Conservation (phyloP, 768 basidiomycete genomes). For the Rhizopogon roseolus region DNA sequence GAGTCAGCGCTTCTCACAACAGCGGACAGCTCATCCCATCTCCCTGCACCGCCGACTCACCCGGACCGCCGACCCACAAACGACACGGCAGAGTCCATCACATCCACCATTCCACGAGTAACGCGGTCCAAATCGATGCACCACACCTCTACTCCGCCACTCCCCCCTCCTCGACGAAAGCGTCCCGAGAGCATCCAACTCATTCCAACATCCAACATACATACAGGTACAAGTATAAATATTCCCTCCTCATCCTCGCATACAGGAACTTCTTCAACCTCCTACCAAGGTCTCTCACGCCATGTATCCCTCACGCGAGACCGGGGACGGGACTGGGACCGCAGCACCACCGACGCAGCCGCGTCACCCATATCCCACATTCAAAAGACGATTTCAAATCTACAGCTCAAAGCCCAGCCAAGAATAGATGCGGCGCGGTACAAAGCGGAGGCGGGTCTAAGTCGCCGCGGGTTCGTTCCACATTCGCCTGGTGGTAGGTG, state of each 20-base stretch:
- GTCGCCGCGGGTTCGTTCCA: constrained; percentile 52
- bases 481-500: constrained; percentile 18
- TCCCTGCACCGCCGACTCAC: constrained; percentile 46
- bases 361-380: constrained; percentile 34
- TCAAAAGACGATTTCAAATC: constrained; percentile 37
- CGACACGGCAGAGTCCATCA: constrained; percentile 17
- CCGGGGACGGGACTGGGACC: neutral
- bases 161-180: constrained; percentile 43
- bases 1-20: constrained; percentile 3
- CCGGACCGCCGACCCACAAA: constrained; percentile 43
- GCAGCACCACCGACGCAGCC: constrained; percentile 11
- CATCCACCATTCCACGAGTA: constrained; percentile 32
- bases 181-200: constrained; percentile 67
- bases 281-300: constrained; percentile 28
- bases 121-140: constrained; percentile 55
- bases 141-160: constrained; percentile 33
- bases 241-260: constrained; percentile 11
- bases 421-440: constrained; percentile 58
- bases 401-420: constrained; percentile 42
- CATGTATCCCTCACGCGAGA: constrained; percentile 33
- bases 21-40: constrained; percentile 29
- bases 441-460: constrained; percentile 69
- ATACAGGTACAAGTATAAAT: constrained; percentile 2
- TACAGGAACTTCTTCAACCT: constrained; percentile 12
- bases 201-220: constrained; percentile 6